These are phyloP conservation scores for Rubroboletus pulcherrimus DNA, from an alignment of 768 basidiomycete species.

Conservation along the genomic window DNA sequence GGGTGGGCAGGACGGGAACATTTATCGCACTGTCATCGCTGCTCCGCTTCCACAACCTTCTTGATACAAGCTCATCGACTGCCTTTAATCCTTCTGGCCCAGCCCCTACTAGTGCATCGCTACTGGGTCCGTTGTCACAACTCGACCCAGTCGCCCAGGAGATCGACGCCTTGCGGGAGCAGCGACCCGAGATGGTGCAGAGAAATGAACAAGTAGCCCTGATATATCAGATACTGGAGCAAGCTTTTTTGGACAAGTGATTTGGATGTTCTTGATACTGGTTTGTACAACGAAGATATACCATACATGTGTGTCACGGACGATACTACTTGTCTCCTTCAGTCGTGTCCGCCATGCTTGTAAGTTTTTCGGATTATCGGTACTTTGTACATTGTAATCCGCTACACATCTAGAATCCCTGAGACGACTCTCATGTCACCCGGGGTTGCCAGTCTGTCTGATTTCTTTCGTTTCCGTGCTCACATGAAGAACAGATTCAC, in stretches of 20 bases:
- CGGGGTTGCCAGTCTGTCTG: background rate
- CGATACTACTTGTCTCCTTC: background rate
- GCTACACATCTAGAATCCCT: no score
- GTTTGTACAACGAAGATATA: background rate
- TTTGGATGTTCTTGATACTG: background rate
- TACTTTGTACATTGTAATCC: background rate
- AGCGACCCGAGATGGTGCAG: slow-evolving; percentile 81
- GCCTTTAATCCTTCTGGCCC: slow-evolving; percentile 23
- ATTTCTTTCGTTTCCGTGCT: no score
- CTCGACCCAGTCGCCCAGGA: slow-evolving; percentile 62
- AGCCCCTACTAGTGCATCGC: slow-evolving; percentile 39
- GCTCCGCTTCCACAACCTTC: slow-evolving; percentile 56
- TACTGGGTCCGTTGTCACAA: slow-evolving; percentile 55
- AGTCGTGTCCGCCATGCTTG: background rate
- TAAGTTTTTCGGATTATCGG: no score
- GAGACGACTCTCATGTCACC: background rate
- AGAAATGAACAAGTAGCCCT: slow-evolving; percentile 58
- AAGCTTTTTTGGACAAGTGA: slow-evolving; percentile 21
- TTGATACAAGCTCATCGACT: slow-evolving; percentile 29
- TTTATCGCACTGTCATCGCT: slow-evolving; percentile 81
- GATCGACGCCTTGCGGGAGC: slow-evolving; percentile 75
- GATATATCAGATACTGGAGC: slow-evolving; percentile 57
- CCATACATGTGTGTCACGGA: background rate
- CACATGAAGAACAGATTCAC: no score
- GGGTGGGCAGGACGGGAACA: slow-evolving; percentile 82